These are phyloP conservation scores for Vigna trinervia DNA, from an alignment of 306 rosid genomes.

Conservation along the genomic window DNA sequence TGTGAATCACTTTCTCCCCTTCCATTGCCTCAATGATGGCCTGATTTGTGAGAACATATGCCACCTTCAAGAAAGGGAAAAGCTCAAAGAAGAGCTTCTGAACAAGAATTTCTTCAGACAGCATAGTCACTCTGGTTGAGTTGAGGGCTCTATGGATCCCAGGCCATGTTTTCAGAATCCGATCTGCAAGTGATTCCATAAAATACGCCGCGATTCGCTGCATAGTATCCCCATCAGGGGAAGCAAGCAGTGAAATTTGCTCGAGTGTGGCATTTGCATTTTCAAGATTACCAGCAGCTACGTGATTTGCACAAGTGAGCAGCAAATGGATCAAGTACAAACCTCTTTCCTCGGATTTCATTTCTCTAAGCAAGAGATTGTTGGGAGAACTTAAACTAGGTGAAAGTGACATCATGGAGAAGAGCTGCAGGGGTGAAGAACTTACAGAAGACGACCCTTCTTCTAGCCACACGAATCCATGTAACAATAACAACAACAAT, in stretches of 20 bases:
- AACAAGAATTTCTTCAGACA: conserved; percentile 73
- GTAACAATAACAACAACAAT: conserved; percentile 43
- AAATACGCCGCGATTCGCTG: conserved; percentile 85
- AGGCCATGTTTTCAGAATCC: conserved; percentile 81
- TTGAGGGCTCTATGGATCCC: conserved; percentile 82
- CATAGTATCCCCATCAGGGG: conserved; percentile 86
- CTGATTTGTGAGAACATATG: conserved; percentile 75
- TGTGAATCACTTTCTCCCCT: conserved; percentile 87
- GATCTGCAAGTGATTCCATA: conserved; percentile 78
- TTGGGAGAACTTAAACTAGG: conserved; percentile 73
- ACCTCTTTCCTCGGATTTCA: conserved; percentile 9
- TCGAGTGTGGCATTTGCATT: conserved; percentile 56
- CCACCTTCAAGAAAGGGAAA: conserved; percentile 81
- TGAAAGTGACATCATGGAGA: conserved; percentile 72
- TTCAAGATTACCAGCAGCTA: conserved; percentile 22
- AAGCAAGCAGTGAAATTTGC: conserved; percentile 82
- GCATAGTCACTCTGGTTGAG: conserved; percentile 63
- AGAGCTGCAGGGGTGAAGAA: conserved; percentile 66
- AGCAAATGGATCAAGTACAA: conserved; percentile 1
- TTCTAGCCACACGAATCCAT: conserved; percentile 63
- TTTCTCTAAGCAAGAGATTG: conserved; percentile 57
- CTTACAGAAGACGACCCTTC: conserved; percentile 75
- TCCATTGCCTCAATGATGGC: conserved; percentile 88
- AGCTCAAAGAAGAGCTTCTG: conserved; percentile 74
- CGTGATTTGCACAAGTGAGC: conserved; percentile 11